These are phyloP conservation scores for Puya raimondii DNA, from an alignment of 176 grass and related monocot genomes.

Conservation along the genomic window DNA sequence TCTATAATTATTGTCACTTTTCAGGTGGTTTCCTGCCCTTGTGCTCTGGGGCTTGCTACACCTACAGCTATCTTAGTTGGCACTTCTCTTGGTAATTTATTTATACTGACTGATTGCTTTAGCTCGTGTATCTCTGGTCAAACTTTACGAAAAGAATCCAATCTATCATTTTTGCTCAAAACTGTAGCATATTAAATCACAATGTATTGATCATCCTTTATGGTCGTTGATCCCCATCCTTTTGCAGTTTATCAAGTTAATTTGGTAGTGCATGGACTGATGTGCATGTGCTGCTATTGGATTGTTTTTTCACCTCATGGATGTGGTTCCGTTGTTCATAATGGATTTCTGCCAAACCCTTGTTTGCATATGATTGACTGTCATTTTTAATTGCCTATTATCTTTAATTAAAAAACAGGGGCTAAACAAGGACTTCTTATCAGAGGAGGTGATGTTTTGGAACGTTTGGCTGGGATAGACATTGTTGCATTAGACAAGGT, in stretches of 20 bases:
- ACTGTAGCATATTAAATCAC: not conserved
- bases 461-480: conserved; percentile 72
- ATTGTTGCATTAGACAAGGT: conserved; percentile 86
- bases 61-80: conserved; percentile 96
- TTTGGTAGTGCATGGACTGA: too few species aligned
- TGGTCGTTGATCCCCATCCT: not conserved
- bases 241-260: too few species aligned
- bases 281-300: too few species aligned
- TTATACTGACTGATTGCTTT: not conserved
- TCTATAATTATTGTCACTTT: conserved; percentile 9
- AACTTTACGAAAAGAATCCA: not conserved
- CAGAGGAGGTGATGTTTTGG: conserved; percentile 93
- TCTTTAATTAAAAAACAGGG: conserved; percentile 43
- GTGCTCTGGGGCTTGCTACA: conserved; percentile 90
- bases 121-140: not conserved
- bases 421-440: conserved; percentile 92
- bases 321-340: not conserved
- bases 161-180: not conserved
- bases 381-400: not conserved
- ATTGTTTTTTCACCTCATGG: not conserved
- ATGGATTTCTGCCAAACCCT: not conserved
- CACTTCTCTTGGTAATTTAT: conserved; percentile 78
- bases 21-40: conserved; percentile 95
- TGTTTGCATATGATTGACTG: too few species aligned
- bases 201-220: not conserved